phyloP scores from a whole-genome alignment of 2,329 filamentous ascomycete genomes.

The Beauveria medogensis region DNA sequence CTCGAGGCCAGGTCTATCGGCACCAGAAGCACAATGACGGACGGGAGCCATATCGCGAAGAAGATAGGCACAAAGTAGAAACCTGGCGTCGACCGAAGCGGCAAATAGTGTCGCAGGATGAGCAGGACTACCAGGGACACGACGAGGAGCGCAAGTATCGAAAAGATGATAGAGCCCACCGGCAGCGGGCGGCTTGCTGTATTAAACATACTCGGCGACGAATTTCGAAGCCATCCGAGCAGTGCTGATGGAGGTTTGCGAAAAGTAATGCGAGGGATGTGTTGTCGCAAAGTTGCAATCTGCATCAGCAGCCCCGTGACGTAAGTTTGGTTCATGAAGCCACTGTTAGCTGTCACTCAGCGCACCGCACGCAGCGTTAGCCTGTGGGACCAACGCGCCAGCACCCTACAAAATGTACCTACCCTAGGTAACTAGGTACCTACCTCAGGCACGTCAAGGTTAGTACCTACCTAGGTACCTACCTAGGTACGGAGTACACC shows the following conservation, averaged over 20 bases:
- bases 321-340: not conserved
- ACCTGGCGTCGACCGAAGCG: slow-evolving; percentile 79
- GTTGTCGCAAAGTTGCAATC: slow-evolving; percentile 1
- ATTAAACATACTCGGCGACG: slow-evolving; percentile 40
- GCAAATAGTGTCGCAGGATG: slow-evolving; percentile 82
- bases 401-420: no score
- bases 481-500: no score
- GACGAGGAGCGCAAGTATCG: slow-evolving; percentile 59
- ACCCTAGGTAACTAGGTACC: no score
- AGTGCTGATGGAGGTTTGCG: not conserved
- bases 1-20: slow-evolving; percentile 93
- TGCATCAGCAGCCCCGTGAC: not conserved
- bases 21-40: slow-evolving; percentile 83
- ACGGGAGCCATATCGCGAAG: slow-evolving; percentile 87
- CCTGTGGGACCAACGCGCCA: not conserved
- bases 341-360: not conserved
- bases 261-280: not conserved
- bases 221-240: slow-evolving; percentile 4
- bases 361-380: not conserved
- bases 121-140: slow-evolving; percentile 74
- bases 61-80: slow-evolving; percentile 91
- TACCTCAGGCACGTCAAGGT: no score
- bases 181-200: slow-evolving; percentile 48
- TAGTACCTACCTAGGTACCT: no score
- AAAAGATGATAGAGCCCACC: slow-evolving; percentile 73